Percentiles rank a stretch among this genome's conserved stretches.
These are phyloP conservation scores for Colletotrichum cereale DNA, from an alignment of 2,329 filamentous ascomycete species.

Conservation along the genomic window DNA sequence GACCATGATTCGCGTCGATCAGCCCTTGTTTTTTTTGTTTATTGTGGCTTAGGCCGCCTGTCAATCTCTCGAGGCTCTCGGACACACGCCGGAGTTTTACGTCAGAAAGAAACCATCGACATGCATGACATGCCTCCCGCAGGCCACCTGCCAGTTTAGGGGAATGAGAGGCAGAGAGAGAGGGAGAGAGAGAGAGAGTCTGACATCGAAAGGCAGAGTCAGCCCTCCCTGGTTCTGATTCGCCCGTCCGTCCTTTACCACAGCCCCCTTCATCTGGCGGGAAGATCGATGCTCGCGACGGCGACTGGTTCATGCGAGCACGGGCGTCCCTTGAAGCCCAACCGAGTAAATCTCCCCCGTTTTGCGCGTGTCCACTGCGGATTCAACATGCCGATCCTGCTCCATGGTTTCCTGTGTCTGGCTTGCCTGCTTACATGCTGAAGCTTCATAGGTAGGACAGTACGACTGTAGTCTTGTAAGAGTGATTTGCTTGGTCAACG, in stretches of 20 bases:
- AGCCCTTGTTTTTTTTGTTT: neutral
- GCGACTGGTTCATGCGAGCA: conserved; percentile 5
- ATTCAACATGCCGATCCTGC: neutral
- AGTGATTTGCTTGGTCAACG: neutral
- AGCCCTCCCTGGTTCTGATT: conserved; percentile 4
- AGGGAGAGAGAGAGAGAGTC: neutral
- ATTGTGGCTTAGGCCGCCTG: neutral
- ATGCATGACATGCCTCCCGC: neutral
- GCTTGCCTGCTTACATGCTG: neutral
- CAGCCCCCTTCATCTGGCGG: neutral
- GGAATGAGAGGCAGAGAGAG: no score
- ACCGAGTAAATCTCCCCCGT: neutral
- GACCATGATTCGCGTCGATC: neutral
- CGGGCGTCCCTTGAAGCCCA: neutral
- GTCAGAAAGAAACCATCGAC: neutral
- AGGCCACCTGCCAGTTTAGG: neutral
- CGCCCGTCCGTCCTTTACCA: neutral
- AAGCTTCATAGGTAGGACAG: neutral
- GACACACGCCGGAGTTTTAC: neutral
- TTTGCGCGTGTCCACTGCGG: neutral
- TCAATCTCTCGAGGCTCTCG: neutral
- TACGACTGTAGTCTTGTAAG: neutral
- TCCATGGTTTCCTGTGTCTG: neutral
- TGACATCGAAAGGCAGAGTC: neutral
- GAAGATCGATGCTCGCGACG: conserved; percentile 1